Evolutionary conservation across 2,329 filamentous ascomycete genomes (phyloP).

Genomic region (Mycosphaerella sp.): DNA sequence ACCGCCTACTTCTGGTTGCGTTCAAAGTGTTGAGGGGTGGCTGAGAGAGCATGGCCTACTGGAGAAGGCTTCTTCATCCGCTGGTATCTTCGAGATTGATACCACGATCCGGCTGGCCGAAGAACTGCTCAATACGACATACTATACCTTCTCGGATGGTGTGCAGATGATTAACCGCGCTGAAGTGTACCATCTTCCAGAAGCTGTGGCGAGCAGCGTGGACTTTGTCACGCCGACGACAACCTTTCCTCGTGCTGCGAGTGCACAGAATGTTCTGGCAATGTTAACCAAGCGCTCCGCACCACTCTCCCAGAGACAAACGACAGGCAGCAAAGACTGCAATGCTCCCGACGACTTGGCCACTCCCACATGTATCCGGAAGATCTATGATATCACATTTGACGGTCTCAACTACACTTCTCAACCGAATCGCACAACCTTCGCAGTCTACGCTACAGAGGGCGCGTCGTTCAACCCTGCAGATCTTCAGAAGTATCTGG

Average conservation of each 20-base stretch:
- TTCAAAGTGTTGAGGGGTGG: constrained; percentile 12
- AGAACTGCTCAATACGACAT: constrained; percentile 21
- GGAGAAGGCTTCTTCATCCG: constrained; percentile 1
- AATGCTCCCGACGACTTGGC: constrained; percentile 12
- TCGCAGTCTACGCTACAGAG: constrained; percentile 25
- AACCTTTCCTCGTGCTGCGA: constrained; percentile 13
- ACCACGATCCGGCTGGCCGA: constrained; percentile 19
- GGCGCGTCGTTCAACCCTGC: constrained; percentile 18
- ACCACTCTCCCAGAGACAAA: neutral
- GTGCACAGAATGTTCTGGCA: neutral
- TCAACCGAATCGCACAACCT: constrained; percentile 22
- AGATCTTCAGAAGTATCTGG: constrained; percentile 20
- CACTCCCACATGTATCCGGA: constrained; percentile 20
- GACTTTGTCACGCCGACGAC: constrained; percentile 24
- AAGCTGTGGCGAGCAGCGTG: constrained; percentile 13
- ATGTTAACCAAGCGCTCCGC: neutral
- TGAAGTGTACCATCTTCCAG: constrained; percentile 18
- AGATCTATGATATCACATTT: constrained; percentile 21
- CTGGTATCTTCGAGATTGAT: constrained; percentile 20
- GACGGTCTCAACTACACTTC: constrained; percentile 18
- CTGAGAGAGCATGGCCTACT: constrained; percentile 14
- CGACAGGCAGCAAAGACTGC: constrained; percentile 7
- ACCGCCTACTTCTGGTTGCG: constrained; percentile 3
- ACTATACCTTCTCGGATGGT: constrained; percentile 19
- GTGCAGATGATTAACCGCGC: constrained; percentile 14